phyloP scores from a whole-genome alignment of 1,139 yeast species.

The Candida pseudoviswanathii region DNA sequence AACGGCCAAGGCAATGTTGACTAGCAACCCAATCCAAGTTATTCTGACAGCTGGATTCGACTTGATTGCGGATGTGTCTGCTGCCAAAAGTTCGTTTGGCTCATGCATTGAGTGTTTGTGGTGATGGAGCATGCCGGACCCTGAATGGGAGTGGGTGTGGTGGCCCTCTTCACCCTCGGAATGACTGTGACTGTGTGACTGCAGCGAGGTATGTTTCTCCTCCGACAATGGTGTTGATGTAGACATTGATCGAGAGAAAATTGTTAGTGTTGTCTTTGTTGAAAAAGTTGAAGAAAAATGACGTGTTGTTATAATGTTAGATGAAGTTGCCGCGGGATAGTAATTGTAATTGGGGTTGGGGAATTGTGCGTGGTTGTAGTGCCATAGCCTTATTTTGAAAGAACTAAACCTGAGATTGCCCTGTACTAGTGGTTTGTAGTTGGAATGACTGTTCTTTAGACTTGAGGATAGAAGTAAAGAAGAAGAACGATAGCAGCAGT shows the following conservation, averaged over 20 bases:
- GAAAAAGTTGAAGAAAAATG: slow-evolving; percentile 12
- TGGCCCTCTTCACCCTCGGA: slow-evolving; percentile 29
- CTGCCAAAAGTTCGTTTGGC: slow-evolving; percentile 43
- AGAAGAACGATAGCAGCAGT: background rate
- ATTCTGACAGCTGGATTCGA: slow-evolving; percentile 87
- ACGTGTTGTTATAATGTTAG: slow-evolving; percentile 3
- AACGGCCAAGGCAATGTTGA: slow-evolving; percentile 81
- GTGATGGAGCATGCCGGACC: slow-evolving; percentile 17
- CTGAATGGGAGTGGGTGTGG: slow-evolving; percentile 22
- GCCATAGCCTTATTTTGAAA: background rate
- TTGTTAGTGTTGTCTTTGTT: slow-evolving; percentile 3
- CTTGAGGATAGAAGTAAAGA: background rate
- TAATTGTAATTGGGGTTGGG: background rate
- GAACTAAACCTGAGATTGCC: background rate
- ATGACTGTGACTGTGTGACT: slow-evolving; percentile 10
- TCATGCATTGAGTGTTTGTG: slow-evolving; percentile 40
- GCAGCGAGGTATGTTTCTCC: slow-evolving; percentile 1
- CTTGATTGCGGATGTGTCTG: slow-evolving; percentile 30
- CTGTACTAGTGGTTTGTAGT: background rate
- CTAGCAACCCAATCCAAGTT: slow-evolving; percentile 87
- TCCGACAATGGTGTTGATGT: background rate
- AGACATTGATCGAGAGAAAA: slow-evolving; percentile 9
- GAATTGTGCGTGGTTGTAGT: background rate
- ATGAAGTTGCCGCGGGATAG: background rate
- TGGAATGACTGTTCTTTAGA: background rate